A percentile compares a stretch with the other conserved stretches of the same genome.
phyloP scores from a whole-genome alignment of 306 rosid genomes.

The Senna siamea region DNA sequence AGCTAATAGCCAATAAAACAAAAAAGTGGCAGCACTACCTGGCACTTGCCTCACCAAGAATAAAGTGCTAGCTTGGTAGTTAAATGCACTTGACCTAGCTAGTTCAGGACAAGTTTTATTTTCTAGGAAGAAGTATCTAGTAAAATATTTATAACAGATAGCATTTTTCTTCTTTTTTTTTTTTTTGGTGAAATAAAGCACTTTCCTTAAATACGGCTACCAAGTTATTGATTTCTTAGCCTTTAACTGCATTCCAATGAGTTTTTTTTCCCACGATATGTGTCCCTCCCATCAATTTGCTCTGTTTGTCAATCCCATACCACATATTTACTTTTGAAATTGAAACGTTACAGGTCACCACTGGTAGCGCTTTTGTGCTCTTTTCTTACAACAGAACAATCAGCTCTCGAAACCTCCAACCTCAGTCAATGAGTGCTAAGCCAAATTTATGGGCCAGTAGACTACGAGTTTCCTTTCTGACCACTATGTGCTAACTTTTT shows the following conservation, averaged over 20 bases:
- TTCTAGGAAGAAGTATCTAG: background rate
- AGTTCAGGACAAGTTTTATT: background rate
- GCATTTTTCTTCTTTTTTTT: background rate
- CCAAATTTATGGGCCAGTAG: background rate
- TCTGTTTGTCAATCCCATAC: background rate
- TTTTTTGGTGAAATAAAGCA: background rate
- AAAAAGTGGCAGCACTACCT: background rate
- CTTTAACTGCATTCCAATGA: background rate
- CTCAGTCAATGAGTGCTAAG: background rate
- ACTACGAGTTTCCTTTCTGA: background rate
- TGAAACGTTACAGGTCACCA: background rate
- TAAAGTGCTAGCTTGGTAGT: background rate
- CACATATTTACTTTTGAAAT: background rate
- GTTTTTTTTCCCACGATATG: background rate
- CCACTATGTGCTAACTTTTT: background rate
- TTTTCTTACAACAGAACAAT: background rate
- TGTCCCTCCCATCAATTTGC: background rate
- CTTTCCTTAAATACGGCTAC: too few species aligned
- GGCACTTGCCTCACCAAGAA: background rate
- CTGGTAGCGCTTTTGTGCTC: background rate
- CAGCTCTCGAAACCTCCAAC: background rate
- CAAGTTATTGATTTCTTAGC: background rate
- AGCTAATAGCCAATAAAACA: background rate
- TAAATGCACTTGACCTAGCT: background rate
- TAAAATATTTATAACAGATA: background rate